Conservation (phyloP, 768 basidiomycete genomes). For the Naganishia vaughanmartiniae region DNA sequence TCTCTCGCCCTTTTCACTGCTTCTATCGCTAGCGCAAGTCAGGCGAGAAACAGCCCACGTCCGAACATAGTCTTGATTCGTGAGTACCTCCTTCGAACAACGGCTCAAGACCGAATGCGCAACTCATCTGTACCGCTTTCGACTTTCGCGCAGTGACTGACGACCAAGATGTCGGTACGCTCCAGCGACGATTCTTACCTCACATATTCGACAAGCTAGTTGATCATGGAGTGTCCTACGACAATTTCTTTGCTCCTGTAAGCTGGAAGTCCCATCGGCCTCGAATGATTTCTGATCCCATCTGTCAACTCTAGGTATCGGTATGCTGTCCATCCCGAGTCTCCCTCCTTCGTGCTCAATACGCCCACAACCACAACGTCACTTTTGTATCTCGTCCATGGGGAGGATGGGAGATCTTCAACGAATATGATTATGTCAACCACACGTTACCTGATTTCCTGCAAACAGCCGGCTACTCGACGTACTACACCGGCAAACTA, state of each 20-base stretch:
- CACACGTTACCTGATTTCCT: slow-evolving; percentile 27
- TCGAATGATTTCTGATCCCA: background rate
- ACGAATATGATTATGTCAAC: slow-evolving; percentile 20
- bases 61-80: slow-evolving; percentile 13
- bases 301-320: slow-evolving; percentile 15
- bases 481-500: slow-evolving; percentile 34
- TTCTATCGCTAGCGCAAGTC: background rate
- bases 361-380: slow-evolving; percentile 32
- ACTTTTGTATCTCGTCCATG: slow-evolving; percentile 29
- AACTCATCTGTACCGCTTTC: background rate
- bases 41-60: too few species aligned
- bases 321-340: slow-evolving; percentile 32
- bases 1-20: too few species aligned
- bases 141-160: slow-evolving; percentile 5
- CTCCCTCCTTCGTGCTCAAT: slow-evolving; percentile 29
- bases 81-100: background rate
- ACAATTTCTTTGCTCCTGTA: slow-evolving; percentile 28
- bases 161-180: slow-evolving; percentile 12
- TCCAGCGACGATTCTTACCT: slow-evolving; percentile 4
- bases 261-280: too few species aligned
- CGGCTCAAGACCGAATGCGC: background rate
- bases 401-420: slow-evolving; percentile 35
- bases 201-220: slow-evolving; percentile 23
- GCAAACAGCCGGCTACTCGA: slow-evolving; percentile 30
- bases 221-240: slow-evolving; percentile 23